Base-by-base conservation (phyloP, 176 grass and related monocot genomes). In the Luzula sylvatica region DNA sequence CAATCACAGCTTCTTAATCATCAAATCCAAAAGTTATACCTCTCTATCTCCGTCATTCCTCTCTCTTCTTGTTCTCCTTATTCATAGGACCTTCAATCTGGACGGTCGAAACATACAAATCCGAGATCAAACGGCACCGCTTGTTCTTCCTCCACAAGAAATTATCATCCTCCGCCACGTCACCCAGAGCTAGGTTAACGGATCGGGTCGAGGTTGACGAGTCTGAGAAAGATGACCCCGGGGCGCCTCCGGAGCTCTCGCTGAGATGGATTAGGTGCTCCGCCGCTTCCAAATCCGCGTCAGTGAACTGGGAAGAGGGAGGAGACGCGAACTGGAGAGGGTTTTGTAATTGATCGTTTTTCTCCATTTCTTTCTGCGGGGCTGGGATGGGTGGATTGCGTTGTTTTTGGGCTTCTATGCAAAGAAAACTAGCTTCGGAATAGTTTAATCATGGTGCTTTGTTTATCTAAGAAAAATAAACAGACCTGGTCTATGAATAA, bases 131-230 rank as follows among this genome's bases (percentile, higher is more conserved):
- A 23, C 77, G 81, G 40, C 51, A 79, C 38, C 74, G 67, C 69
- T 29, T 80, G 44, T 12, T 60, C 72, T 32, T 74, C 8, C 88
- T 47, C 65, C 43, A 46, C 28, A 38, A 69, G 8, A 53, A 57
- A 2, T 23, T 1, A 9, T 56, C 71, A 58, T 72, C 74, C 42
- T 75, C 75, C 20, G 51, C 73, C 23, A 21, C 60, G 8, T 47
- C 69, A 5, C 38, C 62, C 22, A 11, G 19, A 6, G 0, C 40
- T 29, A 22, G 7, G 23, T 62, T 62, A 28, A 62, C 58, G 1
- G 76, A 87, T 42, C 20, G 68, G 15, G 50, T 30, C 12, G 82
- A 63, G n/a, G n/a, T n/a, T n/a, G 74, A 71, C 14, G 78, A 73
- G 12, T 30, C 15, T 1, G 42, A 26, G 11, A 44, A 53, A 3